Percentiles rank a stretch among this genome's conserved stretches.
Evolutionary conservation across 345 rosid genomes (phyloP).

Genomic region (Citrus reticulata): DNA sequence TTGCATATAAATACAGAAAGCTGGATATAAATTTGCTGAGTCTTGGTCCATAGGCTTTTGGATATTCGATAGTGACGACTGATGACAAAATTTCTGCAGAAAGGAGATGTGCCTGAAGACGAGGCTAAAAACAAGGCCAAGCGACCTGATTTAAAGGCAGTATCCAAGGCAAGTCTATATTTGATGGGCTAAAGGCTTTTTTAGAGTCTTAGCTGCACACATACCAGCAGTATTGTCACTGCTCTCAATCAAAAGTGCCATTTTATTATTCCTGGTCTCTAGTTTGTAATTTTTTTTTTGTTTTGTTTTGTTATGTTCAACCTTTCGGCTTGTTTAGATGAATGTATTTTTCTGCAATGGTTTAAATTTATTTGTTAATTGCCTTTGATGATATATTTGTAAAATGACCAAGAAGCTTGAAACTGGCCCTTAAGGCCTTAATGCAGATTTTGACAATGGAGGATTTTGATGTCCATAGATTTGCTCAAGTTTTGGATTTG

Average conservation of each 20-base stretch:
- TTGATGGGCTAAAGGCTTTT: neutral
- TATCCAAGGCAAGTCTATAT: slow-evolving; percentile 58
- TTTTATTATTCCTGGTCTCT: neutral
- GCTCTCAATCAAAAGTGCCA: neutral
- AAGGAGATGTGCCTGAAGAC: slow-evolving; percentile 24
- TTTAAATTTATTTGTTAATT: neutral
- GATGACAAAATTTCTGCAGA: slow-evolving; percentile 29
- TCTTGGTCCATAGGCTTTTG: neutral
- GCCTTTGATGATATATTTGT: neutral
- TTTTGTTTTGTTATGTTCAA: neutral
- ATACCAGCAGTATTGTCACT: neutral
- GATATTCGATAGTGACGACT: neutral
- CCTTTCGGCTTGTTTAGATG: neutral
- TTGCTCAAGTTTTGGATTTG: neutral
- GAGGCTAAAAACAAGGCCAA: slow-evolving; percentile 33
- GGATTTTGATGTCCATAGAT: neutral
- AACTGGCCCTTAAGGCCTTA: neutral
- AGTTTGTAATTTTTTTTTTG: neutral
- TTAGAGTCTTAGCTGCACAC: neutral
- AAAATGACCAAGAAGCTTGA: neutral
- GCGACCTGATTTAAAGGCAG: slow-evolving; percentile 84
- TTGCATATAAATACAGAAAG: neutral
- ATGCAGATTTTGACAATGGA: neutral
- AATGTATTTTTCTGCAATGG: neutral
- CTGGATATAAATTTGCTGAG: neutral